These are phyloP conservation scores for Myxozyma mucilagina DNA, from an alignment of 805 yeast species.

Conservation along the genomic window DNA sequence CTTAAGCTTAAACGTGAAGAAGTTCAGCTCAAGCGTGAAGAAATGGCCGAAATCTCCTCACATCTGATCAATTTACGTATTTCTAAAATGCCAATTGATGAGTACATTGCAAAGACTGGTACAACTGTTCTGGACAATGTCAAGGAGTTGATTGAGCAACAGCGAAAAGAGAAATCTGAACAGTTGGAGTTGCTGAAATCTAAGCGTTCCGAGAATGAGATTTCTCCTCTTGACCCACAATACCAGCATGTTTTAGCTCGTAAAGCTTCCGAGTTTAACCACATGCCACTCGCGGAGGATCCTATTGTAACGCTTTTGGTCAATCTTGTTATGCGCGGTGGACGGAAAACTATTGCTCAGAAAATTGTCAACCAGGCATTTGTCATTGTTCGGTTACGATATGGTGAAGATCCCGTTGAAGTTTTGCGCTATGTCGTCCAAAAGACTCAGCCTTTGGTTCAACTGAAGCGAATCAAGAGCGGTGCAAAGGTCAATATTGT, in stretches of 20 bases:
- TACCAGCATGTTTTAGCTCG: constrained; percentile 10
- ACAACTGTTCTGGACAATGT: constrained; percentile 1
- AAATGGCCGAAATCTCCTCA: constrained; percentile 12
- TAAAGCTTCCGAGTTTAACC: constrained; percentile 16
- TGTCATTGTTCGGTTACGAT: constrained; percentile 70
- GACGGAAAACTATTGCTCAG: constrained; percentile 80
- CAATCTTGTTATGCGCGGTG: constrained; percentile 89
- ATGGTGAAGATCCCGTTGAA: constrained; percentile 76
- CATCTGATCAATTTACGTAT: constrained; percentile 22
- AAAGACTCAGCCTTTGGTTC: constrained; percentile 79
- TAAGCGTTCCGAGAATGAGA: background rate
- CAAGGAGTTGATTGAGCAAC: background rate
- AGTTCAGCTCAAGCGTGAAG: background rate
- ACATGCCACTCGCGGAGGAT: constrained; percentile 17
- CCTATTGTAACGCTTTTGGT: constrained; percentile 51
- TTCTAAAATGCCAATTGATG: constrained; percentile 19
- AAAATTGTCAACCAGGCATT: constrained; percentile 72
- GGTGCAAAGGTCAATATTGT: constrained; percentile 78
- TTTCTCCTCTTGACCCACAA: constrained; percentile 6
- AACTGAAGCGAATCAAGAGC: constrained; percentile 72
- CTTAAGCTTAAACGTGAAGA: background rate
- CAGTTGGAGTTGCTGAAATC: background rate
- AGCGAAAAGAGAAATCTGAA: background rate
- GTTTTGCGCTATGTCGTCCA: constrained; percentile 74
- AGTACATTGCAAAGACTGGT: constrained; percentile 14